Evolutionary conservation across 768 basidiomycete species (phyloP), one percentile per base, ranked within the genome.

Genomic region (Baorangia bicolor): DNA sequence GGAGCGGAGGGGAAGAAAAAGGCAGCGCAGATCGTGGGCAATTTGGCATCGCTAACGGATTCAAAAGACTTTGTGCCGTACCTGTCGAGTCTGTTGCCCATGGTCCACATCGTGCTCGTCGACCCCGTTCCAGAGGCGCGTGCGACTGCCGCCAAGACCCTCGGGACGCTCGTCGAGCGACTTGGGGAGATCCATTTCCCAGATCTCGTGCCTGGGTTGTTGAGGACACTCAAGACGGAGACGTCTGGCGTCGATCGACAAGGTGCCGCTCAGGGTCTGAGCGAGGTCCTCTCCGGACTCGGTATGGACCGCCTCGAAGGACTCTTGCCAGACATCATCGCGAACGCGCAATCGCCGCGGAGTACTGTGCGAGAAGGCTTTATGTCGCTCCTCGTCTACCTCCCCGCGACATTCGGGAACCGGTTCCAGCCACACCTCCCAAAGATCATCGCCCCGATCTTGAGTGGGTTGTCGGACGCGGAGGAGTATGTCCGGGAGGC

Each of bases 81-180:
- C 69, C 81, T 99, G n/a, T 81, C 85, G 25, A 83, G 86, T 35
- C 81, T 98, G 20, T 75, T 98, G 37, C 97, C 97, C 0, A 78
- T 97, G 71, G 90, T 99, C 0, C 94, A 97, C 64, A 74, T 85
- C 20, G 96, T 98, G 16, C 83, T 99, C 10, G 88, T 95, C 39
- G 97, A 99, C 63, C 97, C 97, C 27, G 97, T 98, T 2, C 97
- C 97, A 3, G 97, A 98, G 72, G 96, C 97, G 6, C 84, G 97
- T 52, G 95, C 94, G 2, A 98, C 96, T 0, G 97, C 97, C 8
- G 95, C 96, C 12, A 98, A 98, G 75, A 89, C 96, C 0, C 80
- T 99, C 14, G 96, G 97, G 10, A 92, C 94, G 0, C 82, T 99
- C n/a, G 92, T 99, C 21, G 96, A 98, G 67, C 88, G 97, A 28